Evolutionary conservation across 179 eudicot genomes (phyloP), one percentile per base, ranked within the genome.

Genomic region (Heliamphora pulchella): DNA sequence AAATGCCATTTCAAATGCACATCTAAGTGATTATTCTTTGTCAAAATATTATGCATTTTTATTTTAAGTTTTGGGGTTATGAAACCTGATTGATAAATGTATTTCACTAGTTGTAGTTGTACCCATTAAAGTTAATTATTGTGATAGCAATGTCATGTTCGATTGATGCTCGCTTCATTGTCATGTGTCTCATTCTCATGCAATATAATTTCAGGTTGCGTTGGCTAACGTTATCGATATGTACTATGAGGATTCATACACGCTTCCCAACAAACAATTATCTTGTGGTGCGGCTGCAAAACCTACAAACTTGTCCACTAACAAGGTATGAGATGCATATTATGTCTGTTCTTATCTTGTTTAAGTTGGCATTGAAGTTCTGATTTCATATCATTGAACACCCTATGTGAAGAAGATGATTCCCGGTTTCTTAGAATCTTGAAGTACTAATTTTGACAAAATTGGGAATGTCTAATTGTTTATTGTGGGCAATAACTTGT

Each of bases 141-240:
- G 5, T 63, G n/a, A 6, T 48, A 11, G 47, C 31, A 63, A 72
- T 53, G 18, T 10, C 22, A 74, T 50, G 50, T 48, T 59, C 15
- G 18, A 61, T 68, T 51, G 62, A 74, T 71, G 70, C 13, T 54
- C 3, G 20, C 8, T 53, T 18, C 46, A 14, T 64, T 39, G 51
- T 78, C 31, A 8, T 14, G 79, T 79, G 77, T 64, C 69, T 71
- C 43, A 69, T 81, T 17, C 50, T 31, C 31, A 31, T 31, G 67
- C 58, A 67, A 63, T 46, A 4, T 67, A 41, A 80, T 80, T 85
- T 79, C 93, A 96, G 99, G 95, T 96, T 83, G 89, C 87, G 68
- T 80, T 96, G 90, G 92, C 91, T 64, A 88, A 88, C 79, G 80
- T 92, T 79, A 87, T 96, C n/a, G 99, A 96, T 83, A 87, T 91